These are phyloP conservation scores for Kwoniella europaea DNA, from an alignment of 768 basidiomycete species.

Conservation along the genomic window DNA sequence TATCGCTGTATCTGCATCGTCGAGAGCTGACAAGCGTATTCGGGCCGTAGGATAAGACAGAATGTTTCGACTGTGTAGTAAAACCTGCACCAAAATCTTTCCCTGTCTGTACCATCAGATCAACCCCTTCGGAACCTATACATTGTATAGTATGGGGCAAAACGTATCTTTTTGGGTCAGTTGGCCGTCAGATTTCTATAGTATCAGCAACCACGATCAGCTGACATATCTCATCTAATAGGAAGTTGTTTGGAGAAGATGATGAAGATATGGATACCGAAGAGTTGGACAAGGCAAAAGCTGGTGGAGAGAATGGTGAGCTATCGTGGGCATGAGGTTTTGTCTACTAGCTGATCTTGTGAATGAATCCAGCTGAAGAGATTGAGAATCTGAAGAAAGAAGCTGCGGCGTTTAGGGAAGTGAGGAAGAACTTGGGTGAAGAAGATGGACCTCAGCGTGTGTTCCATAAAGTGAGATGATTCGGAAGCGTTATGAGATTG, in stretches of 20 bases:
- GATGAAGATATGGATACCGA: conserved; percentile 69
- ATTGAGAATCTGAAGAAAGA: conserved; percentile 88
- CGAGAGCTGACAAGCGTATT: too few species aligned
- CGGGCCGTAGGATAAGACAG: conserved; percentile 66
- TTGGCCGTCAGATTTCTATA: conserved; percentile 9
- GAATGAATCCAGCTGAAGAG: conserved; percentile 67
- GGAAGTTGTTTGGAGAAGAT: conserved; percentile 93
- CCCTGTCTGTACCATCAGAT: conserved; percentile 96
- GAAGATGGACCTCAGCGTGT: conserved; percentile 69
- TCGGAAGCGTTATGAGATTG: too few species aligned
- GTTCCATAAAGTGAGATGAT: conserved; percentile 75
- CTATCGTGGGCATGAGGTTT: not conserved
- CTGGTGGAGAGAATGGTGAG: conserved; percentile 89
- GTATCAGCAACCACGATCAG: conserved; percentile 19
- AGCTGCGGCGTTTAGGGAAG: conserved; percentile 81
- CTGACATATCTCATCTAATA: conserved; percentile 51
- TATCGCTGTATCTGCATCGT: too few species aligned
- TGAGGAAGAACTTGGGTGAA: conserved; percentile 70
- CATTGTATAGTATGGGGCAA: conserved; percentile 99
- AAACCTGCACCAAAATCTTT: conserved; percentile 93
- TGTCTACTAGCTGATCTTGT: too few species aligned
- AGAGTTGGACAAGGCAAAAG: conserved; percentile 90
- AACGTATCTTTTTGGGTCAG: conserved; percentile 89
- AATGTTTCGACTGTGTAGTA: conserved; percentile 95
- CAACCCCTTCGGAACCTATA: conserved; percentile 94